Evolutionary conservation across 805 yeast genomes (phyloP), one percentile per base, ranked within the genome.

Genomic region (Kregervanrija delftensis): DNA sequence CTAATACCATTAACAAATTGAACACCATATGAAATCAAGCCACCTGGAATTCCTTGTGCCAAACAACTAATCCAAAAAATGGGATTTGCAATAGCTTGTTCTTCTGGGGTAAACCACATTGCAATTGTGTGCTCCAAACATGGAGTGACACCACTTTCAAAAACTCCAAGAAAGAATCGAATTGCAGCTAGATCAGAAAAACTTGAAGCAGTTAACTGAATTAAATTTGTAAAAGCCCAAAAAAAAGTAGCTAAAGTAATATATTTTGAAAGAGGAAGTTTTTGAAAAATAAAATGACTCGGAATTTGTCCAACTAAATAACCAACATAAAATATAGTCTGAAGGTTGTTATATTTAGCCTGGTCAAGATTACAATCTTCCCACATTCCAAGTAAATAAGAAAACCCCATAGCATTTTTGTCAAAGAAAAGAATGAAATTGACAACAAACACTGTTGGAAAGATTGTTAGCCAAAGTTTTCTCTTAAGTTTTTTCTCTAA

Each of bases 321-420:
- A 1, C 76, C 77, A 38, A 70, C 60, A 51, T 74, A 74, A 47
- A 74, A 74, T 3, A 68, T 48, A 0, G 80, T 71, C 46, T 73
- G 72, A 11, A 71, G 62, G 48, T 72, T 68, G 52, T 71, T 69
- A 54, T 73, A 76, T 37, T 65, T 64, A 43, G 61, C 51, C 47
- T 68, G 70, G 15, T 62, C 60, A 16, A 77, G 54, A 3, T 68
- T 65, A 11, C 74, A 71, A 46, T 71, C 77, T 12, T 64, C 67
- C 54, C 63, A 72, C 17, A 76, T 59, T 0, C 72, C 78, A 42
- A 75, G 63, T 40, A 75, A 65, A 0, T 77, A 64, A 12, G 74
- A 67, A 51, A 73, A 77, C 0, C 76, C 67, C 37, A 75, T 51
- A 3, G 78, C 69, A 3, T 75, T 76, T 50, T 77, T 77, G 56